phyloP scores from a whole-genome alignment of 352 stramenopile genomes.

The Pythium periplocum region DNA sequence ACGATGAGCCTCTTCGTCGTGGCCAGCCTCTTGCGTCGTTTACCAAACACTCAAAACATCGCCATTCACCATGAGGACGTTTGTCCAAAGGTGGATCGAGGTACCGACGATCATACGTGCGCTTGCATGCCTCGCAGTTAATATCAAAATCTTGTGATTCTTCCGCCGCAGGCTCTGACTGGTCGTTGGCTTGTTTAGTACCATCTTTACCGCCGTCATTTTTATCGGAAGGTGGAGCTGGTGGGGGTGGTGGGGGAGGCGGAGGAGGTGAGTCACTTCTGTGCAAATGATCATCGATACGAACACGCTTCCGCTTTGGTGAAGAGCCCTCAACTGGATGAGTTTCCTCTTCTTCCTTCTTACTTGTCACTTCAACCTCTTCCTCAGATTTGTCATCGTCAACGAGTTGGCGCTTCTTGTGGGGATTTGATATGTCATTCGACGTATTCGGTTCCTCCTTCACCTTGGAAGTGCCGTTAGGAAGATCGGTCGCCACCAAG shows the following conservation, averaged over 20 bases:
- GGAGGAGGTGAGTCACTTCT: no score
- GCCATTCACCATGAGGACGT: slow-evolving; percentile 70
- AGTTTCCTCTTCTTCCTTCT: no score
- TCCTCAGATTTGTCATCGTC: slow-evolving; percentile 6
- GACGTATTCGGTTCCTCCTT: not conserved
- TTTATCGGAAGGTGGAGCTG: no score
- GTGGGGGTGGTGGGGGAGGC: no score
- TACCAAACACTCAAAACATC: slow-evolving; percentile 85
- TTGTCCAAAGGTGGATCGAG: slow-evolving; percentile 75
- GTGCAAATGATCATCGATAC: no score
- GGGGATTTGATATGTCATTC: not conserved
- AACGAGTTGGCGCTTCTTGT: slow-evolving; percentile 15
- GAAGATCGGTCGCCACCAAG: no score
- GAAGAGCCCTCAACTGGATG: no score
- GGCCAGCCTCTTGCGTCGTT: slow-evolving; percentile 84
- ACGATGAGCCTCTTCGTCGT: slow-evolving; percentile 25
- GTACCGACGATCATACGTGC: slow-evolving; percentile 81
- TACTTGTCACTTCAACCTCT: not conserved
- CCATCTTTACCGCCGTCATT: not conserved
- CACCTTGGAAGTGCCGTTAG: not conserved
- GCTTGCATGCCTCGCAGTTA: slow-evolving; percentile 70
- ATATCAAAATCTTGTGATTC: slow-evolving; percentile 61
- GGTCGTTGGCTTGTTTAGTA: no score
- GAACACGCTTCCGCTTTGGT: no score
- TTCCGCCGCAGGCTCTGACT: no score